These are phyloP conservation scores for Phytophthora chlamydospora DNA, from an alignment of 352 stramenopile genomes.

Conservation along the genomic window DNA sequence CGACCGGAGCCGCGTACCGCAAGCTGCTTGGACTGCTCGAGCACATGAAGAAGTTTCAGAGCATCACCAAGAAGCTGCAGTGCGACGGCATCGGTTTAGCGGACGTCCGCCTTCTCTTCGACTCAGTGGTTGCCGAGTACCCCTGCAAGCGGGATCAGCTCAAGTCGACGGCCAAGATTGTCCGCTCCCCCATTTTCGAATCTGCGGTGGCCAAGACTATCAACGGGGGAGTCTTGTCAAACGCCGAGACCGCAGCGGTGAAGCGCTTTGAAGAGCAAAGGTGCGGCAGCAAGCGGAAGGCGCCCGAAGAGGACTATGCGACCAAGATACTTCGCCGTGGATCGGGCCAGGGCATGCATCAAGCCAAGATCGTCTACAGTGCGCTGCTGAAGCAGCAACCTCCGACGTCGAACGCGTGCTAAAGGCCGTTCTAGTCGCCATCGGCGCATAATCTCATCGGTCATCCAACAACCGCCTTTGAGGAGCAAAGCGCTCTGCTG, in stretches of 20 bases:
- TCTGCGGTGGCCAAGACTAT: slow-evolving; percentile 11
- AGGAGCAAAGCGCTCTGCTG: neutral
- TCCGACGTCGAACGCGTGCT: slow-evolving; percentile 8
- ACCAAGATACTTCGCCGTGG: neutral
- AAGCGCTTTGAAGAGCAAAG: slow-evolving; percentile 9
- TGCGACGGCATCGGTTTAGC: slow-evolving; percentile 2
- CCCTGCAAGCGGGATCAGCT: slow-evolving; percentile 1
- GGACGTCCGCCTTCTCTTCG: slow-evolving; percentile 13
- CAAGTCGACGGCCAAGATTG: slow-evolving; percentile 4
- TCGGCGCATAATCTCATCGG: slow-evolving; percentile 8
- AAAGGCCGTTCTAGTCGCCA: slow-evolving; percentile 5
- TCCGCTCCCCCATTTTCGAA: slow-evolving; percentile 8
- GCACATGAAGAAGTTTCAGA: slow-evolving; percentile 21
- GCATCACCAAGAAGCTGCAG: slow-evolving; percentile 16
- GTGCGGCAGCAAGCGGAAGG: slow-evolving; percentile 1
- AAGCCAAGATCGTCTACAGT: neutral
- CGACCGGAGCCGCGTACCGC: slow-evolving; percentile 13
- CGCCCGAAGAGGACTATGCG: slow-evolving; percentile 1
- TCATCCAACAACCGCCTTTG: slow-evolving; percentile 15
- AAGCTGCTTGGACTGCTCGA: slow-evolving; percentile 34
- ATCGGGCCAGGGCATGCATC: neutral
- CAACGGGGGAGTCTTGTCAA: slow-evolving; percentile 6
- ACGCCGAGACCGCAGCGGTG: neutral
- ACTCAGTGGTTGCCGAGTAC: slow-evolving; percentile 3
- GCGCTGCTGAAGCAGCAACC: neutral